phyloP scores from a whole-genome alignment of 2,329 filamentous ascomycete genomes.

The Microsporum audouinii region DNA sequence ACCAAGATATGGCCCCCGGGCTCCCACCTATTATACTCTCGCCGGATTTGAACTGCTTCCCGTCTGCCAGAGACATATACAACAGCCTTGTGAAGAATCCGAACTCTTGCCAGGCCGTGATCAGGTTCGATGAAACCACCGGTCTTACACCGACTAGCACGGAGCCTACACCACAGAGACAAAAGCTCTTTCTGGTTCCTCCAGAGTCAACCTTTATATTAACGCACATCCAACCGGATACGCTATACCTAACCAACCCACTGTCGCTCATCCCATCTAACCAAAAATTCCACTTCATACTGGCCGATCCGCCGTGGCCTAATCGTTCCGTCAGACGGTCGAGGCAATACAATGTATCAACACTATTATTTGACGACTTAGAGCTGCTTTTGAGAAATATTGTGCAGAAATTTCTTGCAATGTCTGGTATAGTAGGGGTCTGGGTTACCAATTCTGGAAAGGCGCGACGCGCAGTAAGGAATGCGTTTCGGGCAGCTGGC shows the following conservation, averaged over 20 bases:
- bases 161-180: not conserved
- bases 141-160: not conserved
- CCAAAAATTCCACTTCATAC: conserved; percentile 45
- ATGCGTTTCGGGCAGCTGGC: conserved; percentile 35
- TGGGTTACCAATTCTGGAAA: conserved; percentile 52
- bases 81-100: conserved; percentile 23
- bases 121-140: not conserved
- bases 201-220: conserved; percentile 39
- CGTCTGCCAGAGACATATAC: conserved; percentile 17
- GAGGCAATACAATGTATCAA: conserved; percentile 34
- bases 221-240: conserved; percentile 21
- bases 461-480: conserved; percentile 37
- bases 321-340: conserved; percentile 48
- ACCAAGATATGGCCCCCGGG: no score
- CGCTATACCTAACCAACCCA: conserved; percentile 8
- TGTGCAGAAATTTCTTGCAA: conserved; percentile 35
- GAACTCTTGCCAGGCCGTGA: conserved; percentile 12
- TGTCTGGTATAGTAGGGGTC: conserved; percentile 39
- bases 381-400: conserved; percentile 32
- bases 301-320: conserved; percentile 55
- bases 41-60: conserved; percentile 24
- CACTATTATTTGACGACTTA: conserved; percentile 20
- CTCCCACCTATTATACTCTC: conserved; percentile 26
- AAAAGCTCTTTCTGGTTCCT: conserved; percentile 31
- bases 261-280: conserved; percentile 19